Base-by-base conservation (phyloP, 75 land plant genomes). In the Selaginella moellendorffii region DNA sequence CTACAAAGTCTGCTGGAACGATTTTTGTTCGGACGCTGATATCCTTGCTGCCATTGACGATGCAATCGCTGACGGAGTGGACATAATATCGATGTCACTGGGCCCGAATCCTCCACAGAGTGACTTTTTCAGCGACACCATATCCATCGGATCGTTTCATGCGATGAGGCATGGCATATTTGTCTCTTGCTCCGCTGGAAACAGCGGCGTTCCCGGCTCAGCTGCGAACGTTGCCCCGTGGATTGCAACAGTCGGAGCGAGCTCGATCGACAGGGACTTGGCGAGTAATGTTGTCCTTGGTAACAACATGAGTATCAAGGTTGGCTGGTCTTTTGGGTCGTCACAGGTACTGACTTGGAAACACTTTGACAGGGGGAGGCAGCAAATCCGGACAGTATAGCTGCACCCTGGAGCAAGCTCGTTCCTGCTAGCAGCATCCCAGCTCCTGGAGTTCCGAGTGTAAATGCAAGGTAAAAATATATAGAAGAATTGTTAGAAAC, bases 51-150 rank as follows among this genome's bases (percentile, higher is more conserved):
- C 91, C 8, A 76, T 86, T 36, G 96, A 90, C 68, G 87, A 82
- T 68, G 97, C 97, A 19, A 80, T 90, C 52, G 72, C 66, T 31
- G 97, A 90, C 69, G 97, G 97, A 12, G 97, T 87, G 27, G 80
- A 87, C 53, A 72, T 90, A 2, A 23, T 90, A 1, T 19, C 72
- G 1, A 21, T 70, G 25, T 70, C 72, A 22, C 28, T 70, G 2
- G 72, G 72, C 31, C 77, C 86, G 0, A 75, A 79, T 9, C 12
- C 18, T 19, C 12, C 20, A 1, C 21, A 51, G 21, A 1, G 30
- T 0, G 31, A 27, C 20, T 53, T 28, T 56, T 64, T 51, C 27
- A 26, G 29, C 26, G 72, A 70, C 24, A 20, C 58, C 1, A 70
- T 70, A 21, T 54, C 67, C n/a, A 64, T 70, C 19, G 72, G 67